Evolutionary conservation across 305 asterid species (phyloP), one percentile per base, ranked within the genome.

Genomic region (Rubia peregrina): DNA sequence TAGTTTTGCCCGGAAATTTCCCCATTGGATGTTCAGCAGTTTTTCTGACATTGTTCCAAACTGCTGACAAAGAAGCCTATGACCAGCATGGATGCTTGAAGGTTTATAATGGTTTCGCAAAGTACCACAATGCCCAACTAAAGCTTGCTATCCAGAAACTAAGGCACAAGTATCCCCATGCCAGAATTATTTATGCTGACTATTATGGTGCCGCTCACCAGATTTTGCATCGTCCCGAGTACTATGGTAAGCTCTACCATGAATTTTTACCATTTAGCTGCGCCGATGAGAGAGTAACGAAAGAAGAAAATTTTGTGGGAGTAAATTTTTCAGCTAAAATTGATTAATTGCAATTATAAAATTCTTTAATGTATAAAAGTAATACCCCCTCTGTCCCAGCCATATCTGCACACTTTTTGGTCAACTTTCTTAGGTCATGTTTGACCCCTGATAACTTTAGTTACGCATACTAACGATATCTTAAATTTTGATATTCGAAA

Each of bases 1-100:
- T 89, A 43, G 36, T 89, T 3, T 95, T 91, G 63, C 86, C 96
- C 0, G 97, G 97, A 5, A 91, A 91, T 71, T 75, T 87, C 49
- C 97, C 97, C 6, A 76, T 91, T 16, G 97, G 97, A 3, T 91
- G 97, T 83, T 82, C 79, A 51, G 17, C 97, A 2, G 87, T 84
- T 69, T 91, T 85, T 74, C 81, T 89, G 19, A 91, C 97, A 0
- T 30, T 85, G 26, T 91, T 85, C 68, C 51, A 71, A 70, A 86
- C 91, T 69, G 70, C 77, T 3, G 63, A 85, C 12, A 69, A 36
- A 74, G 30, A 77, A 40, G 89, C 91, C 8, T 91, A 91, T 64
- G 96, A 89, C 62, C 40, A 68, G 75, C 65, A 84, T 65, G 96
- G 96, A 1, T 91, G 98, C 71, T 71, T 91, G 16, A 89, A 79